Base-by-base conservation (phyloP, 1,139 yeast genomes). In the Keqinozyma sinolaborantium region DNA sequence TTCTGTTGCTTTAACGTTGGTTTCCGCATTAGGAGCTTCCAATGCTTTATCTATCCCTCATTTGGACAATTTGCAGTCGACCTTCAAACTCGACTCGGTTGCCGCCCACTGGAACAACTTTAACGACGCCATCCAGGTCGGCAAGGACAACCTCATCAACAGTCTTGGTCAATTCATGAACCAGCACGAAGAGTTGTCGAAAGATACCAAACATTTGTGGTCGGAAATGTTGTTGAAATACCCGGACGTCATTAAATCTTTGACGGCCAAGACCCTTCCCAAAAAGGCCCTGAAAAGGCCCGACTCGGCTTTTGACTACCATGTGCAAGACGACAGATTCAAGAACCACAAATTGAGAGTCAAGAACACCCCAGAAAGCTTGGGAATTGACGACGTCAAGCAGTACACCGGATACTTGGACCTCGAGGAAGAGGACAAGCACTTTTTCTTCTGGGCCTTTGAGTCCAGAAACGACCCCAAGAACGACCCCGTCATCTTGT, bases 321-420 rank as follows among this genome's bases (percentile, higher is more conserved):
- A 69, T 31, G 81, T 79, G 18, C 30, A 52, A 30, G 66, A 61
- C 45, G 56, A 52, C 14, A 66, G 67, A 39, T 58, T 66, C 35
- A 77, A 81, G 30, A 60, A 70, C 55, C 80, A 80, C 54, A 59
- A 70, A 41, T 70, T 82, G 60, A 72, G 88, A 57, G 77, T 77
- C 45, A 79, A 80, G 53, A 56, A 70, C 16, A 63, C 70, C 26
- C 84, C 86, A 10, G 69, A 68, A 39, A 63, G 62, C 25, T 72
- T 86, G 47, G 94, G 90, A 20, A 59, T 88, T 39, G 97, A 88
- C 60, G 64, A 68, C 26, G 88, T 82, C 31, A 80, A 82, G 52
- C 96, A 87, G 58, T 82, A 79, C 55, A 76, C 94, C 27, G 97
- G 97, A 35, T 88, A 88, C 58, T 72, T 88, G 52, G 96, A 88